Percentiles rank a stretch among this genome's conserved stretches.
phyloP scores from a whole-genome alignment of 2,329 filamentous ascomycete genomes.

The Teratosphaeria zuluensis region DNA sequence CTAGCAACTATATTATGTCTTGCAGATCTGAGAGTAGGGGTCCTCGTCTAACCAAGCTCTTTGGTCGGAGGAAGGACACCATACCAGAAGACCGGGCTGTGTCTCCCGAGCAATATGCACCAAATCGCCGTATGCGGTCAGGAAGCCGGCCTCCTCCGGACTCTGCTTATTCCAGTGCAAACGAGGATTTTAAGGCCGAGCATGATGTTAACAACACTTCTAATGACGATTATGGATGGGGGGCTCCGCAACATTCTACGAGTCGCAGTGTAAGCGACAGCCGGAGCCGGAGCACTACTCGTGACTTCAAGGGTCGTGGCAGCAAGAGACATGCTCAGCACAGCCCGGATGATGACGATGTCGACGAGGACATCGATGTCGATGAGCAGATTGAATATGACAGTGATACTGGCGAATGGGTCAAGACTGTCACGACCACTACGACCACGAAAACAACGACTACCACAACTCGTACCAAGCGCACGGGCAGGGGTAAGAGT shows the following conservation, averaged over 20 bases:
- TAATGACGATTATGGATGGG: not conserved
- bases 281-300: not conserved
- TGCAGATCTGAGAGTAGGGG: not conserved
- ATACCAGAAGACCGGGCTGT: not conserved
- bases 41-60: not conserved
- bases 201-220: not conserved
- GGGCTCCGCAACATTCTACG: not conserved
- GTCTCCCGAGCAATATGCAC: not conserved
- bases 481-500: not conserved
- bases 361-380: not conserved
- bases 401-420: not conserved
- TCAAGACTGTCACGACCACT: not conserved
- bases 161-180: not conserved
- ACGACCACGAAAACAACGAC: not conserved
- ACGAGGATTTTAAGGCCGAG: not conserved
- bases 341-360: not conserved
- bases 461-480: not conserved
- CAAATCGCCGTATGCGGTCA: not conserved
- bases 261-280: not conserved
- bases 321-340: not conserved
- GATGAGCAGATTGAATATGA: not conserved
- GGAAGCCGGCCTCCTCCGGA: not conserved
- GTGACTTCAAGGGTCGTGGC: not conserved
- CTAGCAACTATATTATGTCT: not conserved
- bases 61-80: not conserved